These are phyloP conservation scores for Teunomyces panamensis DNA, from an alignment of 805 yeast species.

Conservation along the genomic window DNA sequence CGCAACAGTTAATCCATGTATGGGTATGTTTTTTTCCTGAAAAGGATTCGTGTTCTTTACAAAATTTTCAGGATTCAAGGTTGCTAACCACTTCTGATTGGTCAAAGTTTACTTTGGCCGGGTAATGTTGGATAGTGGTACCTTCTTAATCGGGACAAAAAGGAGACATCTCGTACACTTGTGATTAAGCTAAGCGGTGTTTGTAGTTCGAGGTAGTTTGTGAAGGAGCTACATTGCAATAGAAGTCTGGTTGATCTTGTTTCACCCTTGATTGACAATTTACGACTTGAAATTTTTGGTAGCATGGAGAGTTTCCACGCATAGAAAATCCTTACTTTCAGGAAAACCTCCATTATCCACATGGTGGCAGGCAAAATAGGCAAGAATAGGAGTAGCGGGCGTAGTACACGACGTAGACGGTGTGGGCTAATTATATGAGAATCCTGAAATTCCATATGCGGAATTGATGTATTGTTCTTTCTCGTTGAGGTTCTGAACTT, in stretches of 20 bases:
- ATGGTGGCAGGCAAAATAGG: neutral
- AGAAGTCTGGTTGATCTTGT: neutral
- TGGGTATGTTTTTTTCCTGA: conserved; percentile 1
- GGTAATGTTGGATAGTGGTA: neutral
- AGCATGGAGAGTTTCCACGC: neutral
- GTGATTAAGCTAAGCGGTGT: neutral
- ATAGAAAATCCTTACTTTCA: neutral
- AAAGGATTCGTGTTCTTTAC: conserved; percentile 2
- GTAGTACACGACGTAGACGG: neutral
- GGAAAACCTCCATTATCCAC: conserved; percentile 2
- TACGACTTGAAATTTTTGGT: neutral
- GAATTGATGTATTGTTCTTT: too few relatives aligned
- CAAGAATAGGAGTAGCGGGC: neutral
- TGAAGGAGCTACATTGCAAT: neutral
- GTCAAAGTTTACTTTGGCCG: neutral
- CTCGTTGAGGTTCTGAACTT: too few relatives aligned
- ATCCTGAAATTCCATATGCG: too few relatives aligned
- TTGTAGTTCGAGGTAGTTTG: neutral
- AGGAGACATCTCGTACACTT: too few relatives aligned
- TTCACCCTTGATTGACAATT: neutral
- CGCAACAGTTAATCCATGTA: neutral
- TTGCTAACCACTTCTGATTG: neutral
- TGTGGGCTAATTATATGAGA: neutral
- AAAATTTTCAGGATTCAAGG: neutral
- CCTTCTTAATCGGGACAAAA: conserved; percentile 3